phyloP scores from a whole-genome alignment of 176 grass and related monocot species.

The Elaeis guineensis region DNA sequence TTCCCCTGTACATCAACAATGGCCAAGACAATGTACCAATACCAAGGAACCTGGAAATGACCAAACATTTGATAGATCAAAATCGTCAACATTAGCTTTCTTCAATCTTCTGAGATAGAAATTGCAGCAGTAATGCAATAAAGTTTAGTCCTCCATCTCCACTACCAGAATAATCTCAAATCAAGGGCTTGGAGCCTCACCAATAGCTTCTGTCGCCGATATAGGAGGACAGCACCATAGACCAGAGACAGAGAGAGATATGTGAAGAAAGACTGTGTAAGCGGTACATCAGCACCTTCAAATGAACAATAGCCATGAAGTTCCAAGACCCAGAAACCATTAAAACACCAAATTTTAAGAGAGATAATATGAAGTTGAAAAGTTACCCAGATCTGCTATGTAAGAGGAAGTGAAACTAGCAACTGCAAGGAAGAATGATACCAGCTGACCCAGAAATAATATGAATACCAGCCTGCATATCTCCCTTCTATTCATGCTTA shows the following conservation, averaged over 20 bases:
- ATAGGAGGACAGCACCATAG: conserved; percentile 50
- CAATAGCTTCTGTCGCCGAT: conserved; percentile 34
- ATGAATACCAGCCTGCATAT: conserved; percentile 37
- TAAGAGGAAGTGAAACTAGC: conserved; percentile 63
- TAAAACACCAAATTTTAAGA: neutral
- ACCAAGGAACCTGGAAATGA: conserved; percentile 74
- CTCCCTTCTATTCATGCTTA: conserved; percentile 27
- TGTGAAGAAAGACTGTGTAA: conserved; percentile 68
- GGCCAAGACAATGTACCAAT: conserved; percentile 69
- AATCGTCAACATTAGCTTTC: no score
- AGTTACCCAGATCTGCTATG: conserved; percentile 53
- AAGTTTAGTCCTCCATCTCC: no score
- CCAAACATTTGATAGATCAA: neutral
- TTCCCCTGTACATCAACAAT: conserved; percentile 74
- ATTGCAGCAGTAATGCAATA: no score
- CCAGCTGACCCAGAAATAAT: conserved; percentile 62
- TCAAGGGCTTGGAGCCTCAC: conserved; percentile 13
- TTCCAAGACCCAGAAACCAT: neutral
- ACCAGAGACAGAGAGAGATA: conserved; percentile 54
- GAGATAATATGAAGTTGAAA: no score
- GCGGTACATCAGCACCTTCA: conserved; percentile 62
- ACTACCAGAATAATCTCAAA: no score
- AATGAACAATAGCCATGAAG: neutral
- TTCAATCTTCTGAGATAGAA: no score
- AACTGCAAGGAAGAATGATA: conserved; percentile 59